Conservation (phyloP, 805 yeast genomes). For the Priceomyces castillae region DNA sequence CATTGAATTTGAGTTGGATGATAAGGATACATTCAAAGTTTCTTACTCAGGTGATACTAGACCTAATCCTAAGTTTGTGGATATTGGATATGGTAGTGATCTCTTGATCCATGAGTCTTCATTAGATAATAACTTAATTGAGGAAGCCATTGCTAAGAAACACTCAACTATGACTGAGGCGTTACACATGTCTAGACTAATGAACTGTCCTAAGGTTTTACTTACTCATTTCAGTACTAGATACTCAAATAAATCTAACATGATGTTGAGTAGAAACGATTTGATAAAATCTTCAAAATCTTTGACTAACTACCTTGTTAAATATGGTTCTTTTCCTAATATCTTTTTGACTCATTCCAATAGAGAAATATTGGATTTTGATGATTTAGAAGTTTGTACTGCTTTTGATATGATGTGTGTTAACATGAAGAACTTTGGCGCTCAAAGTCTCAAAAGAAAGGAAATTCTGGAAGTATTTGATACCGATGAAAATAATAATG, state of each 20-base stretch:
- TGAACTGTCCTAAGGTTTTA: slow-evolving; percentile 70
- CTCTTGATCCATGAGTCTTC: slow-evolving; percentile 92
- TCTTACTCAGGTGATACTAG: slow-evolving; percentile 96
- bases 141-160: slow-evolving; percentile 76
- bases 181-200: slow-evolving; percentile 58
- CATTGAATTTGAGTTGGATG: slow-evolving; percentile 49
- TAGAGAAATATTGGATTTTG: slow-evolving; percentile 15
- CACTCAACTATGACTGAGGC: slow-evolving; percentile 94
- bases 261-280: slow-evolving; percentile 22
- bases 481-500: slow-evolving; percentile 19
- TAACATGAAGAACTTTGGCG: slow-evolving; percentile 23
- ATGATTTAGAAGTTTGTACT: slow-evolving; percentile 36
- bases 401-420: slow-evolving; percentile 41
- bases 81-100: slow-evolving; percentile 65
- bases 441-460: slow-evolving; percentile 24
- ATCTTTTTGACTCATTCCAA: slow-evolving; percentile 16
- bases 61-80: slow-evolving; percentile 66
- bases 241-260: slow-evolving; percentile 45
- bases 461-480: slow-evolving; percentile 26
- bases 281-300: slow-evolving; percentile 20
- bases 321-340: slow-evolving; percentile 22
- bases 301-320: slow-evolving; percentile 28
- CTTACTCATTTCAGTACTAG: slow-evolving; percentile 93
- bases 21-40: slow-evolving; percentile 50
- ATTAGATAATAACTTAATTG: slow-evolving; percentile 69